Percentiles rank a stretch among this genome's conserved stretches.
Evolutionary conservation across 2,329 filamentous ascomycete genomes (phyloP).

Genomic region (Geoglossum cookeanum): DNA sequence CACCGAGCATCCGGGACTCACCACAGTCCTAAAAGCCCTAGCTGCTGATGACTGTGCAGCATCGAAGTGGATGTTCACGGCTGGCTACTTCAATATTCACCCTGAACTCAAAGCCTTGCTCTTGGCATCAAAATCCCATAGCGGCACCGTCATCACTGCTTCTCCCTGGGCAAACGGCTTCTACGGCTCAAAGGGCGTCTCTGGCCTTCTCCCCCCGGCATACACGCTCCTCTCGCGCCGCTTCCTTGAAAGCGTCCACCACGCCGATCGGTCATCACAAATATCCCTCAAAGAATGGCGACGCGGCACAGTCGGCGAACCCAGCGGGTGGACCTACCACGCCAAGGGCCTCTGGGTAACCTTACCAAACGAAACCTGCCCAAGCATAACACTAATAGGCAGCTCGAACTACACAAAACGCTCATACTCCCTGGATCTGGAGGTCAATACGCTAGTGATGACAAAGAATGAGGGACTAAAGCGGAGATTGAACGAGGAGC

Average conservation of each 20-base stretch:
- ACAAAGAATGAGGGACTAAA: slow-evolving; percentile 59
- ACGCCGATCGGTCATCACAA: slow-evolving; percentile 32
- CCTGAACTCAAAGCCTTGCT: slow-evolving; percentile 64
- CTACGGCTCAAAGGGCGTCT: slow-evolving; percentile 71
- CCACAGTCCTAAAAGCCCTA: slow-evolving; percentile 50
- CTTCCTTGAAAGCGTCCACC: slow-evolving; percentile 48
- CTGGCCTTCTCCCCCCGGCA: slow-evolving; percentile 73
- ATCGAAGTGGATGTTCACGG: slow-evolving; percentile 71
- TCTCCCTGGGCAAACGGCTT: slow-evolving; percentile 92
- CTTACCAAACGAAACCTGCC: slow-evolving; percentile 31
- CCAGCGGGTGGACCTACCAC: slow-evolving; percentile 90
- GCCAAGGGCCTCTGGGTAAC: slow-evolving; percentile 92
- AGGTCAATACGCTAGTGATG: slow-evolving; percentile 72
- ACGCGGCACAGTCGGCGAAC: slow-evolving; percentile 57
- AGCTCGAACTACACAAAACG: slow-evolving; percentile 93
- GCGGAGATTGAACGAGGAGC: slow-evolving; percentile 55
- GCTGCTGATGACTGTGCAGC: slow-evolving; percentile 41
- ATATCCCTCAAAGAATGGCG: slow-evolving; percentile 79
- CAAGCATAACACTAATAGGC: slow-evolving; percentile 66
- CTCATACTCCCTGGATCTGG: slow-evolving; percentile 80
- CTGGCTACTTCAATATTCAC: slow-evolving; percentile 96
- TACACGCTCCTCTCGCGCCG: slow-evolving; percentile 75
- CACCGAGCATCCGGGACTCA: slow-evolving; percentile 73
- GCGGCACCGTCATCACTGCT: slow-evolving; percentile 76
- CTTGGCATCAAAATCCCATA: slow-evolving; percentile 47